Evolutionary conservation across 306 rosid genomes (phyloP), one percentile per base, ranked within the genome.

Genomic region (Vicia villosa): DNA sequence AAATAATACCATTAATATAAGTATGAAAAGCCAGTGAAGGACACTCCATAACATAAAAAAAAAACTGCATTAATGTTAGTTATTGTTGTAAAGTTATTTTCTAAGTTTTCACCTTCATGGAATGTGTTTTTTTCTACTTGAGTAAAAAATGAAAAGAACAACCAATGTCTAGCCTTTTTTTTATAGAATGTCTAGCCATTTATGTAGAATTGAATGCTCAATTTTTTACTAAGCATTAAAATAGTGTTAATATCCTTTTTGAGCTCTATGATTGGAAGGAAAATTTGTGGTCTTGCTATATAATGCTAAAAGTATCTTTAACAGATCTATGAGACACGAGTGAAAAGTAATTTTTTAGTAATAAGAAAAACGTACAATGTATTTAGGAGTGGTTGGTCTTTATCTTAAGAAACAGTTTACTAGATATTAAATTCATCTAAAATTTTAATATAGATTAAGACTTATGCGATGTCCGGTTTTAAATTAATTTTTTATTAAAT

Each of bases 221-320:
- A 56, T 28, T 30, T 73, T 56, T 7, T 41, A 19, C n/a, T 2
- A 42, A 15, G 22, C 26, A 28, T 54, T 28, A 10, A 45, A 55
- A 2, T 68, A 32, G 59, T 22, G 66, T 65, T 41, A 61, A 55
- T 50, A 47, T 75, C 38, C 8, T 46, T 58, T 17, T 58, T 20
- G 17, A 5, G 32, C 12, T 32, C 21, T 21, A 15, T 30, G 67
- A 34, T 74, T 66, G 75, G 80, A 37, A 13, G 26, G 17, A 58
- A 57, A 1, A 58, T 20, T 34, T 13, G 0, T 56, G 51, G 32
- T 43, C 42, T 5, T 72, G 49, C 61, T 46, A n/a, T 26, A 42
- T n/a, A 12, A 37, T 49, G 26, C 40, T 26, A 66, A 56, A 55
- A 56, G 41, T 30, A 30, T 30, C 34, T 30, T 30, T 30, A 30